Percentiles rank a stretch among this genome's conserved stretches.
Conservation (phyloP, 345 rosid species). For the Euphorbia pulcherrima region DNA sequence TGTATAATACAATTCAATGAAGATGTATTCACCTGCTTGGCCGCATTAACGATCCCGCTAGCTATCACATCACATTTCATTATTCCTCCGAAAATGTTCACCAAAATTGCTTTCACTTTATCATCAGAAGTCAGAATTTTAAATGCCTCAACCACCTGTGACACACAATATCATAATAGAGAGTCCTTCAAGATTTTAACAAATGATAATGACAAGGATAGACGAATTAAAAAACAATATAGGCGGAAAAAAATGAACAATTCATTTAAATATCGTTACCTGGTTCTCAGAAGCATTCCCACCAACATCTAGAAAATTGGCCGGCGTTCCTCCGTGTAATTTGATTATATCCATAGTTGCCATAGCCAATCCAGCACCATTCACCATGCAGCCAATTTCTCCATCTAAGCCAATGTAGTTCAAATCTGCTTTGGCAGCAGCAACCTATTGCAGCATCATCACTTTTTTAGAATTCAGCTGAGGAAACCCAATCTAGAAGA, state of each 20-base stretch:
- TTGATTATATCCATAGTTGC: slow-evolving; percentile 99
- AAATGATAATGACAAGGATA: not conserved
- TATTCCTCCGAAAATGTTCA: slow-evolving; percentile 97
- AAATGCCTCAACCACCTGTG: slow-evolving; percentile 96
- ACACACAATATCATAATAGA: slow-evolving; percentile 17
- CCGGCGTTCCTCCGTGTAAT: slow-evolving; percentile 98
- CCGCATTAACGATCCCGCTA: slow-evolving; percentile 97
- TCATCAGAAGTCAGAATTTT: slow-evolving; percentile 96
- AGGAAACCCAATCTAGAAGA: not conserved
- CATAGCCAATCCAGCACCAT: slow-evolving; percentile 99
- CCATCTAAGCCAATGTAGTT: slow-evolving; percentile 98
- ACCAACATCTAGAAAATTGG: slow-evolving; percentile 97
- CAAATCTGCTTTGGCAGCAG: slow-evolving; percentile 93
- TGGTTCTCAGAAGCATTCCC: slow-evolving; percentile 97
- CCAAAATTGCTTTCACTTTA: slow-evolving; percentile 96
- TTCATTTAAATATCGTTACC: slow-evolving; percentile 38
- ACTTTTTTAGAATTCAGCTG: not conserved
- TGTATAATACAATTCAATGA: not conserved
- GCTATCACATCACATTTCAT: slow-evolving; percentile 99
- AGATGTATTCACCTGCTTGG: slow-evolving; percentile 65
- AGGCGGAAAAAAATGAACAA: slow-evolving; percentile 10
- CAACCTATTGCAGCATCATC: slow-evolving; percentile 44
- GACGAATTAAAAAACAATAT: not conserved
- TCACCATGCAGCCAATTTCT: slow-evolving; percentile 99
- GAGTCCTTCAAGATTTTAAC: too few species aligned